phyloP scores from a whole-genome alignment of 2,329 filamentous ascomycete genomes.

The Claviceps maximensis region DNA sequence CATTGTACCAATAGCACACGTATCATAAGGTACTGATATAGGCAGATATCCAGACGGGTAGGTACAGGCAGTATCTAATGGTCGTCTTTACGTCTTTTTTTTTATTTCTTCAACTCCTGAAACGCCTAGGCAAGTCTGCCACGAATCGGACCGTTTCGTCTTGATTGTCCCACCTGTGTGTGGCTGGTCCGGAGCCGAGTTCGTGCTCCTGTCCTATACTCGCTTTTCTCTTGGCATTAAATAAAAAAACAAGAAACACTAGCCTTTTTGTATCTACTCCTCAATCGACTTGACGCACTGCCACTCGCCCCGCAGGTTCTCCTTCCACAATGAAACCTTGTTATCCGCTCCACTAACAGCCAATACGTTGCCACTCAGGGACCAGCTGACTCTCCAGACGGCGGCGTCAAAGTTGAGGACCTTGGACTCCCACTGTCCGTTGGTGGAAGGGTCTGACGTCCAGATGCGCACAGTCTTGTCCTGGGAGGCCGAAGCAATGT shows the following conservation, averaged over 20 bases:
- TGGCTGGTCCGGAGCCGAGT: neutral
- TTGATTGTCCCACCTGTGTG: neutral
- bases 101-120: constrained; percentile 11
- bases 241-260: neutral
- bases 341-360: constrained; percentile 92
- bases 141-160: neutral
- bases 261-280: constrained; percentile 40
- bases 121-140: constrained; percentile 21
- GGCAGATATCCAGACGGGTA: neutral
- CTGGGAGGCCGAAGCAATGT: constrained; percentile 90
- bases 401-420: constrained; percentile 77
- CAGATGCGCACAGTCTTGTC: constrained; percentile 97
- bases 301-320: constrained; percentile 93
- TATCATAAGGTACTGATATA: neutral
- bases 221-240: neutral
- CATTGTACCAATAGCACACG: neutral
- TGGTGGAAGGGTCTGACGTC: constrained; percentile 55
- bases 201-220: neutral
- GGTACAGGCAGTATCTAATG: neutral
- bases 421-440: constrained; percentile 72
- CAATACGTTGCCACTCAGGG: constrained; percentile 87
- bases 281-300: constrained; percentile 95
- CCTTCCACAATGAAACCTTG: constrained; percentile 96
- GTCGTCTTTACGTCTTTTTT: constrained; percentile 18
- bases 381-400: constrained; percentile 96